Evolutionary conservation across 306 rosid species (phyloP), one percentile per base, ranked within the genome.

Genomic region (Spatholobus suberectus): DNA sequence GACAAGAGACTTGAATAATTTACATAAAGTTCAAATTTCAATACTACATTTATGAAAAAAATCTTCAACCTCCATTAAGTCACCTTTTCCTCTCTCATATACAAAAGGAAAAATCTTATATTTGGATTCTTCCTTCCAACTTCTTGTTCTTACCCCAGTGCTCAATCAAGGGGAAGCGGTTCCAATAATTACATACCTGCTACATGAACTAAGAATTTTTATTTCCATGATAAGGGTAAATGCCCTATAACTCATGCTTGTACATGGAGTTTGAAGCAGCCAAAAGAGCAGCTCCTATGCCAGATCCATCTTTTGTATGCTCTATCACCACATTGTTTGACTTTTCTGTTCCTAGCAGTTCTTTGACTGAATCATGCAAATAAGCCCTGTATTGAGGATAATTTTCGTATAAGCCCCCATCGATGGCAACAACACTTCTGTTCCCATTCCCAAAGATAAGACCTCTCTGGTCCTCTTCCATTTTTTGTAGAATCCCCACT

Each of bases 201-300:
- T 29, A 43, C 49, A 66, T 14, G 70, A 35, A 87, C 80, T 32
- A 46, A 67, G n/a, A 29, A 32, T 6, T 6, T 32, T 15, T 34
- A n/a, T 18, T 40, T 62, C 26, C 41, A 29, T 29, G 18, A 37
- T 18, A 54, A 47, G 10, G 21, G 40, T 10, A 70, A 41, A 46
- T 15, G 69, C 67, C 14, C 59, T 87, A 90, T 23, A 67, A 86
- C 37, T 82, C 71, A 62, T 89, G 88, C 21, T 47, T 76, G 82
- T 93, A 90, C 76, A 67, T 86, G 69, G 99, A 95, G 81, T 95
- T 95, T 40, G 99, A 76, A 76, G 99, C 99, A 46, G 99, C 98
- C 90, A 95, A 90, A 11, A 93, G 93, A 84, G 99, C 96, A 83
- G 98, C 98, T 21, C 99, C 99, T 59, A 92, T 90, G 43, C 98